Evolutionary conservation across 768 basidiomycete species (phyloP), one percentile per base, ranked within the genome.

Genomic region (Boletales sp.): DNA sequence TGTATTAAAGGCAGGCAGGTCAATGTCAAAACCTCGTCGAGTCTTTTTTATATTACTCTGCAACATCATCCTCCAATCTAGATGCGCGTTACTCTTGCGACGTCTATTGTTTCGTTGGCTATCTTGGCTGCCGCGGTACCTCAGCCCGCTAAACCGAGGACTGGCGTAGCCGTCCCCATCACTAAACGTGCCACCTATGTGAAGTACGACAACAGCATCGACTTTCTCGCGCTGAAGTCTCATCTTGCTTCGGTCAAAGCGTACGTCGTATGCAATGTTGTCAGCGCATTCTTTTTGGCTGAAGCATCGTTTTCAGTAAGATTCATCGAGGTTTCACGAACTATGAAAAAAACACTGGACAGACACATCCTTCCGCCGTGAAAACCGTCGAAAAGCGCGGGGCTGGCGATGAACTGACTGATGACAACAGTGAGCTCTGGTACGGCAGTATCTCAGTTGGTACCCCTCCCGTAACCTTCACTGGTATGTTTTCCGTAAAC

Each of bases 51-150:
- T 21, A 21, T 2, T 21, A 21, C 21, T 21, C 21, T 21, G 21
- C 21, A 21, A 21, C 21, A 21, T 21, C 21, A n/a, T n/a, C n/a
- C n/a, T n/a, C n/a, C n/a, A n/a, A n/a, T n/a, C n/a, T n/a, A 25
- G 21, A 60, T 60, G 59, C 54, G 36, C 30, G 43, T 51, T 8
- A 6, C 37, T 25, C 37, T 54, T 14, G 43, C 46, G 9, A 46
- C 49, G 2, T 53, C 48, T 15, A 31, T 56, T 2, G 35, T 40
- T 25, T 44, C 40, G 7, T n/a, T 59, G 13, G 44, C 34, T 12
- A 36, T 40, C 21, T 51, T 50, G 30, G 43, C 34, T 17, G 37
- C 54, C 12, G 53, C 58, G 3, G 41, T 25, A 31, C 57, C 57
- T 10, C 50, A 38, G 9, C 39, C 44, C 1, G 18, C 6, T 11